Evolutionary conservation across 192 early-diverging fungal species (phyloP).

Genomic region (Entophlyctis luteolus): DNA sequence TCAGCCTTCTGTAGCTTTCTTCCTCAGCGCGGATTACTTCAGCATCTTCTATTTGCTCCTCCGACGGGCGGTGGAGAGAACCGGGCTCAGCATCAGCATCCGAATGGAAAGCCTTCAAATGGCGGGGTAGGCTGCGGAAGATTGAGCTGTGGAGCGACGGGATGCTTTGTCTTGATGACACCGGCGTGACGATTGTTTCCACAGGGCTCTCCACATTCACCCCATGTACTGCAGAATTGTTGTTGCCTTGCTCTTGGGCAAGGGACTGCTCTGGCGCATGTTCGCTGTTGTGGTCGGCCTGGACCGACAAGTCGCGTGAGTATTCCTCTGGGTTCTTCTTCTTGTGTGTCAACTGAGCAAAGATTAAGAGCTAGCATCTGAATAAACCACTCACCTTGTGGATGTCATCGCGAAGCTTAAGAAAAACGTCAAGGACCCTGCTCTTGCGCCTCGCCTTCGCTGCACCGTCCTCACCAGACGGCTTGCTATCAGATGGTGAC

Average conservation of each 20-base stretch:
- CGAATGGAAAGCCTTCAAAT: background rate
- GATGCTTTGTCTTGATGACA: background rate
- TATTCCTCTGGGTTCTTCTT: too few relatives aligned
- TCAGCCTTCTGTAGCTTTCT: background rate
- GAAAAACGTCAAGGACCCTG: background rate
- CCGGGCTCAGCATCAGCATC: background rate
- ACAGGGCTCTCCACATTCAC: background rate
- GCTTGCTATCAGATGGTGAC: too few relatives aligned
- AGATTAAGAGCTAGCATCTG: too few relatives aligned
- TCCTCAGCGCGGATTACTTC: background rate
- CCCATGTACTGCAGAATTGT: too few relatives aligned
- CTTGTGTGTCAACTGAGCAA: too few relatives aligned
- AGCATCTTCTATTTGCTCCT: background rate
- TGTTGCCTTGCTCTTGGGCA: too few relatives aligned
- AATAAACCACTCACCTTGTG: background rate
- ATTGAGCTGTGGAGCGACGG: background rate
- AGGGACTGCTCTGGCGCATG: too few relatives aligned
- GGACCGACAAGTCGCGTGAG: too few relatives aligned
- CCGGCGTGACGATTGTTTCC: background rate
- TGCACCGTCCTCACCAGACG: too few relatives aligned
- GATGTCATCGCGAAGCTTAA: background rate
- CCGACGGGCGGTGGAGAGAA: background rate
- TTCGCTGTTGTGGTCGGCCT: too few relatives aligned
- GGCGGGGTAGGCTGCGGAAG: background rate
- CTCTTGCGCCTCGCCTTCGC: background rate